Conservation (phyloP, 2,329 filamentous ascomycete species). For the Neurospora sp. region DNA sequence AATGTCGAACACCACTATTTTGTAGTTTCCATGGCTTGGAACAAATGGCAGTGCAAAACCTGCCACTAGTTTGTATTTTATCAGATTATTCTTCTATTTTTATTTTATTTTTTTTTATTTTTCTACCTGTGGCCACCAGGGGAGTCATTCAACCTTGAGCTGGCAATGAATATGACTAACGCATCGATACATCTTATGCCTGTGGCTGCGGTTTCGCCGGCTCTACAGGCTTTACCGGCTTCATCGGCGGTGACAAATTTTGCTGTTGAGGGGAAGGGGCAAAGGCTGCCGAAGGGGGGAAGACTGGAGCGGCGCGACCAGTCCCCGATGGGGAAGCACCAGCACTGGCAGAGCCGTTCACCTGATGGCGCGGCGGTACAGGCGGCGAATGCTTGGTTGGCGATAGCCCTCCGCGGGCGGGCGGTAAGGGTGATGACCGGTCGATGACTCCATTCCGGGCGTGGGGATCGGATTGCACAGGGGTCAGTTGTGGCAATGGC, state of each 20-base stretch:
- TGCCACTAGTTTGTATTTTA: background rate
- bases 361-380: conserved; percentile 20
- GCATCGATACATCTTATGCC: background rate
- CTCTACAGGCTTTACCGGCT: conserved; percentile 48
- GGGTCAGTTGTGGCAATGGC: conserved; percentile 25
- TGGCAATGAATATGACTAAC: background rate
- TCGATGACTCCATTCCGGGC: conserved; percentile 20
- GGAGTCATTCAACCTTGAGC: background rate
- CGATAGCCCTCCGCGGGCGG: conserved; percentile 38
- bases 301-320: conserved; percentile 32
- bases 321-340: conserved; percentile 16
- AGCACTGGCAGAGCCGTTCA: conserved; percentile 15
- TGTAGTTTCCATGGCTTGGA: background rate
- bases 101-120: background rate
- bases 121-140: background rate
- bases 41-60: background rate
- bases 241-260: conserved; percentile 51
- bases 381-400: conserved; percentile 43
- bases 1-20: background rate
- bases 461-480: conserved; percentile 12
- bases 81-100: background rate
- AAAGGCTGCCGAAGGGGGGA: conserved; percentile 48
- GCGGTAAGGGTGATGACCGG: conserved; percentile 30
- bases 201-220: conserved; percentile 16
- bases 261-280: conserved; percentile 48